Conservation (phyloP, 2,329 filamentous ascomycete genomes). For the Arachnomyces sp. region DNA sequence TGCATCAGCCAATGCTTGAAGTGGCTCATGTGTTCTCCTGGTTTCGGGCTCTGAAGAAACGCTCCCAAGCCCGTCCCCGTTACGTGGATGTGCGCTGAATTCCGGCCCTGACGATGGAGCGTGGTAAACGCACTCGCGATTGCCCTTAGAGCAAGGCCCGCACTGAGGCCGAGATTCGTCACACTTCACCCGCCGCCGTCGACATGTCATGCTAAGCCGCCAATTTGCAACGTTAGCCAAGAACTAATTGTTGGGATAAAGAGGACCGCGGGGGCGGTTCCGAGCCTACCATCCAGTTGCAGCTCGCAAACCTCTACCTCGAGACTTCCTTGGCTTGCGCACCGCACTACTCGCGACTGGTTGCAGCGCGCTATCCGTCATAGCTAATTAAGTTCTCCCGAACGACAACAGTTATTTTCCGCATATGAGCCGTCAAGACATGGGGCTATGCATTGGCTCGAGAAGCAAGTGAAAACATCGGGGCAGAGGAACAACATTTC, state of each 20-base stretch:
- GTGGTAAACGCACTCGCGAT: conserved; percentile 18
- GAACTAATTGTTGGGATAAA: conserved; percentile 5
- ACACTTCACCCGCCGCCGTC: conserved; percentile 24
- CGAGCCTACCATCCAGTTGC: conserved; percentile 20
- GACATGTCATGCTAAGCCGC: conserved; percentile 18
- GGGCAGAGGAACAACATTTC: no score
- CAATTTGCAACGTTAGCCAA: background rate
- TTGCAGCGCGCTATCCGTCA: no score
- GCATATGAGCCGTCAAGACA: no score
- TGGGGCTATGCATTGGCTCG: no score
- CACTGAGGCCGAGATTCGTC: conserved; percentile 22
- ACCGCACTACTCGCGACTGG: no score
- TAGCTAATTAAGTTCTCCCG: no score
- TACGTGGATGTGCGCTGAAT: background rate
- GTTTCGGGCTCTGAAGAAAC: background rate
- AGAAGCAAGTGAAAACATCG: no score
- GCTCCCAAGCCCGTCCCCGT: no score
- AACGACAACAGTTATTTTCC: no score
- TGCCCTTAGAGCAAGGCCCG: conserved; percentile 21
- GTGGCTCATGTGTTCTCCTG: conserved; percentile 10
- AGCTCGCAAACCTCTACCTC: conserved; percentile 21
- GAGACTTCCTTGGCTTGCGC: conserved; percentile 14
- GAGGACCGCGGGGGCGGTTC: conserved; percentile 4
- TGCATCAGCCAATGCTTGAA: conserved; percentile 15
- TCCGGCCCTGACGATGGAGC: background rate